Base-by-base conservation (phyloP, 164 flowering plant species). In the Chimonanthus salicifolius region DNA sequence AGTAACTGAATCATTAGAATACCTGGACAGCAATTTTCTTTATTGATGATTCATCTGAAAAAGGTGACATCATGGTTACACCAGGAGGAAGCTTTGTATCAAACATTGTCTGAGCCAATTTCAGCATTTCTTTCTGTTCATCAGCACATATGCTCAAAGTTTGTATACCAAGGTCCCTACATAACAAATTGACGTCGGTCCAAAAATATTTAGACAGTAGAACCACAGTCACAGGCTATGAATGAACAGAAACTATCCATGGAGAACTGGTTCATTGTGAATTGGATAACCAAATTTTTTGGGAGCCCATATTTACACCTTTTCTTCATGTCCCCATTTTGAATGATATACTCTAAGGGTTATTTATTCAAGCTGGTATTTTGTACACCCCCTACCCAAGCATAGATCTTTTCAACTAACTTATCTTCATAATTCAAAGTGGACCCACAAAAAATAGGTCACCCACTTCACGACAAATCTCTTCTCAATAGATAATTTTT, bases 61-160 rank as follows among this genome's bases (percentile, higher is more conserved):
- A 94, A 63, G 99, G 99, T 79, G 92, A 88, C 83, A 92, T 68
- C 86, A 86, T 82, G 9, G 68, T 82, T 33, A 86, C 90, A 4
- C 99, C 99, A 65, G 97, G 92, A n/a, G 97, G 97, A 71, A 94
- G 72, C 80, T 86, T 87, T 33, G 99, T 94, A 69, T 94, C 99
- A 78, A 94, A 94, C 99, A 94, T 90, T 45, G 89, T 84, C 77
- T 87, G 81, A 7, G 97, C 92, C 84, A 94, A 80, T 81, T 76
- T 89, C 68, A 92, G 69, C 87, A 94, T 1, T 81, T 94, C 99
- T 8, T 74, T 75, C 47, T 81, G 85, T 73, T 84, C 94, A 79
- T 91, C 82, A 46, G 83, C 82, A 74, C 94, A 88, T 20, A 75
- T 82, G 79, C 82, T 78, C 54, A 82, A 16, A 51, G 97, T 92